phyloP scores from a whole-genome alignment of 768 basidiomycete species.

The Phaeotremella fagi region DNA sequence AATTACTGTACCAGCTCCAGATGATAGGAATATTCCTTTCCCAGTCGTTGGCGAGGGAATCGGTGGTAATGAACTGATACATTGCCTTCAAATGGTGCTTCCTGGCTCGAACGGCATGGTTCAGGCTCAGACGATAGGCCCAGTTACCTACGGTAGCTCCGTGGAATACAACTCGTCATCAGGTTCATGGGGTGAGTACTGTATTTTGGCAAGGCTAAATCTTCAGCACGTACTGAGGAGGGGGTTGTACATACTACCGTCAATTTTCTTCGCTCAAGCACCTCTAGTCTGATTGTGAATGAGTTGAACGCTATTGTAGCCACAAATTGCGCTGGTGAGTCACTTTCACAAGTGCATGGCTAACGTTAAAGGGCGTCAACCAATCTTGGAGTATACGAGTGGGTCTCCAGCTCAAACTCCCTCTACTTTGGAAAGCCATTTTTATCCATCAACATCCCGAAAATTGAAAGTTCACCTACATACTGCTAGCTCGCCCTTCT shows the following conservation, averaged over 20 bases:
- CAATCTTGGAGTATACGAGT: conserved; percentile 14
- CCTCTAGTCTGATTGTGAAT: conserved; percentile 13
- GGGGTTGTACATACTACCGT: conserved; percentile 1
- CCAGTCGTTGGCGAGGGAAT: conserved; percentile 37
- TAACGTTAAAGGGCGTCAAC: conserved; percentile 5
- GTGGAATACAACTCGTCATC: background rate
- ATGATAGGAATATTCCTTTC: conserved; percentile 13
- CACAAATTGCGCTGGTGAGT: conserved; percentile 8
- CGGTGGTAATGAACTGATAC: conserved; percentile 16
- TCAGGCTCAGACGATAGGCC: background rate
- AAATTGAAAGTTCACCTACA: conserved; percentile 35
- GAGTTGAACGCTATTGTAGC: background rate
- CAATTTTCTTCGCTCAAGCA: background rate
- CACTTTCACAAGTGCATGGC: background rate
- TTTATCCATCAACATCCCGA: conserved; percentile 49
- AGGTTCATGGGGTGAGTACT: conserved; percentile 5
- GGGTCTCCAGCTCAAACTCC: background rate
- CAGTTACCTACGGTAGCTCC: background rate
- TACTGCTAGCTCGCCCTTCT: conserved; percentile 34
- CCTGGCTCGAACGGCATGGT: background rate
- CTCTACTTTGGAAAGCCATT: conserved; percentile 60
- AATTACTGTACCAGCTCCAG: conserved; percentile 3
- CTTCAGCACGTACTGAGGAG: background rate
- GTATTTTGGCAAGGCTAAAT: background rate
- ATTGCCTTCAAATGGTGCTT: conserved; percentile 1